Base-by-base conservation (phyloP, 345 rosid genomes). In the Euphorbia pulcherrima region DNA sequence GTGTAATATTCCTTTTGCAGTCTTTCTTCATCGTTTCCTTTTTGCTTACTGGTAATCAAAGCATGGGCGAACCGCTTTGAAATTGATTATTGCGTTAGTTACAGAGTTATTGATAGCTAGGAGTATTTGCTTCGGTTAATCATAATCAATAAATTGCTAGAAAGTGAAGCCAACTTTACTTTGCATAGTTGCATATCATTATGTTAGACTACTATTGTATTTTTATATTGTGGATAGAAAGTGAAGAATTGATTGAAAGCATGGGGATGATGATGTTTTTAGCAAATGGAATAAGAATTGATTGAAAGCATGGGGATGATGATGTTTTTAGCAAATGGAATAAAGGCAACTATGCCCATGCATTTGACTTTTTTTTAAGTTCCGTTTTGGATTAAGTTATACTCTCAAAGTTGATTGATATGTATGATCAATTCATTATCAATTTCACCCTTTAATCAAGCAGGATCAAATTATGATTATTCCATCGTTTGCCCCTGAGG, bases 181-280 rank as follows among this genome's bases (percentile, higher is more conserved):
- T 52, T 52, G 28, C 57, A 8, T 52, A 52, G 6, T 52, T 20
- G 27, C 57, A 52, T 52, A 52, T 52, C 27, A 52, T 52, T 20
- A 20, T 21, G 24, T 17, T 44, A 44, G 50, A 44, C 50, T 44
- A 8, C 16, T 12, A 3, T 52, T 52, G 23, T 52, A 33, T 33
- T 33, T 33, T 33, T n/a, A n/a, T n/a, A n/a, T n/a, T n/a, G 37
- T 7, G 58, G 33, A 65, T 18, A n/a, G n/a, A n/a, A n/a, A n/a
- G n/a, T n/a, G n/a, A n/a, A n/a, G n/a, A 39, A 65, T 50, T 47
- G 23, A 27, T 48, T 64, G 37, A 18, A 16, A 26, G 12, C 29
- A 24, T 62, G 64, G 64, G 12, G 51, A 62, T 44, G 30, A 1
- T 64, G 46, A 51, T 51, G 47, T 24, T 53, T 66, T 66, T 17